Conservation (phyloP, 768 basidiomycete genomes). For the Lentinula sp. region DNA sequence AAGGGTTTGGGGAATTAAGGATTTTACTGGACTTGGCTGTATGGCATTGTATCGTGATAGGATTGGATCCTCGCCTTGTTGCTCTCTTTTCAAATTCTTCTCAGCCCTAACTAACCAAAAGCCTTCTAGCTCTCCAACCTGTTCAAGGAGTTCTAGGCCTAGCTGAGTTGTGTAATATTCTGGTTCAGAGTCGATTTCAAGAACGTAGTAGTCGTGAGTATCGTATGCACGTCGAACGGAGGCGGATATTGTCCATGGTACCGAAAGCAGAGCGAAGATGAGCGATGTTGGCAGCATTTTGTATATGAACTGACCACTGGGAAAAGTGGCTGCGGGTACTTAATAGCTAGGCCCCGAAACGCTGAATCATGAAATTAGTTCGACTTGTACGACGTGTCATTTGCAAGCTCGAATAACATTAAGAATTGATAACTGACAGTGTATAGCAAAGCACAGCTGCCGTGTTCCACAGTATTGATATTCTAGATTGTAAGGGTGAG, state of each 20-base stretch:
- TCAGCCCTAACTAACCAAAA: slow-evolving; percentile 79
- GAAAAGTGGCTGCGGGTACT: background rate
- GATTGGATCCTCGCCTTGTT: slow-evolving; percentile 38
- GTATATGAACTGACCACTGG: background rate
- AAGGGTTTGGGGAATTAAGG: slow-evolving; percentile 55
- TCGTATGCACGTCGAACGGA: slow-evolving; percentile 27
- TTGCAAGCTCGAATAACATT: background rate
- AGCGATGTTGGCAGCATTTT: background rate
- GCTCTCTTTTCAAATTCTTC: slow-evolving; percentile 26
- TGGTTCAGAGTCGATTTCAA: slow-evolving; percentile 42
- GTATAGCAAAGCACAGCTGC: background rate
- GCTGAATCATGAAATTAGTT: background rate
- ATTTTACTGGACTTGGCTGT: slow-evolving; percentile 40
- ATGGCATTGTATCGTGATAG: slow-evolving; percentile 44
- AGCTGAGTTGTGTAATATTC: slow-evolving; percentile 52
- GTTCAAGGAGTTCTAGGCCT: slow-evolving; percentile 82
- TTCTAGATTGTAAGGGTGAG: no score
- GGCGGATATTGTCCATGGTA: background rate
- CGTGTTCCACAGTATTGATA: background rate
- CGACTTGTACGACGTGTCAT: background rate
- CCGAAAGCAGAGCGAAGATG: background rate
- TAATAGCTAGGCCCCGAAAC: background rate
- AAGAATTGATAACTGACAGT: background rate
- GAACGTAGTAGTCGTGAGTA: slow-evolving; percentile 78
- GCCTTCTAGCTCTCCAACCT: slow-evolving; percentile 72